phyloP scores from a whole-genome alignment of 352 stramenopile genomes.

The Phytophthora melonis region DNA sequence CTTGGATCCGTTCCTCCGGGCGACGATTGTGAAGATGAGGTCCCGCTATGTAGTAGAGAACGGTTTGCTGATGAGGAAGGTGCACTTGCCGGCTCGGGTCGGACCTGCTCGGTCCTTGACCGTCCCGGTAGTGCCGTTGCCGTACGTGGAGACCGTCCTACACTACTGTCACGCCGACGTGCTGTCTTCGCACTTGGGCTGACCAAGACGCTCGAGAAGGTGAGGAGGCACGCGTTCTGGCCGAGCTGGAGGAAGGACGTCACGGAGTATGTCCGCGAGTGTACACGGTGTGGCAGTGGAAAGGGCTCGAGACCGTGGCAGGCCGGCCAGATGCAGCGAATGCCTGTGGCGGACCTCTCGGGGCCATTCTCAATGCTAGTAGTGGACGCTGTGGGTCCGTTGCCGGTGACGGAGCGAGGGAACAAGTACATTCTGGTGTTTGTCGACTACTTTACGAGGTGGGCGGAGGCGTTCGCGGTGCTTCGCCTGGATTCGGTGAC shows the following conservation, averaged over 20 bases:
- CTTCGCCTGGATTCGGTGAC: neutral
- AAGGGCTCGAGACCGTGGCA: constrained; percentile 8
- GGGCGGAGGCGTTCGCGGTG: neutral
- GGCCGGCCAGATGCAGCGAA: constrained; percentile 9
- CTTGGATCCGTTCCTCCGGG: constrained; percentile 9
- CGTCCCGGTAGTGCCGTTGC: constrained; percentile 4
- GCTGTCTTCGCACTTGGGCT: constrained; percentile 4
- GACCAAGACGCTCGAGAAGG: constrained; percentile 11
- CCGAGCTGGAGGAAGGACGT: neutral
- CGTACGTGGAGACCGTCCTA: constrained; percentile 19
- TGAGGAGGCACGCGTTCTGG: constrained; percentile 6
- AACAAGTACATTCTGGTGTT: constrained; percentile 10
- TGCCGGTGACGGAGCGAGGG: neutral
- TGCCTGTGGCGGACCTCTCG: constrained; percentile 9
- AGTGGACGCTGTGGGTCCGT: neutral
- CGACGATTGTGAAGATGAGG: constrained; percentile 1
- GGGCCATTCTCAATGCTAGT: constrained; percentile 2
- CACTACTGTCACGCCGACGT: constrained; percentile 19
- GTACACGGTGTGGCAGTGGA: neutral
- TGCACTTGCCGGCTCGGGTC: constrained; percentile 2
- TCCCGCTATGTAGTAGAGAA: neutral
- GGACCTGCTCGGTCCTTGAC: constrained; percentile 5
- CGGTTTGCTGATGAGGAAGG: constrained; percentile 7
- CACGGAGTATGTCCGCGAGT: constrained; percentile 2
- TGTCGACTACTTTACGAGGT: constrained; percentile 1